Percentiles rank a stretch among this genome's conserved stretches.
phyloP scores from a whole-genome alignment of 768 basidiomycete species.

The Phylloporus rhodoxanthus region DNA sequence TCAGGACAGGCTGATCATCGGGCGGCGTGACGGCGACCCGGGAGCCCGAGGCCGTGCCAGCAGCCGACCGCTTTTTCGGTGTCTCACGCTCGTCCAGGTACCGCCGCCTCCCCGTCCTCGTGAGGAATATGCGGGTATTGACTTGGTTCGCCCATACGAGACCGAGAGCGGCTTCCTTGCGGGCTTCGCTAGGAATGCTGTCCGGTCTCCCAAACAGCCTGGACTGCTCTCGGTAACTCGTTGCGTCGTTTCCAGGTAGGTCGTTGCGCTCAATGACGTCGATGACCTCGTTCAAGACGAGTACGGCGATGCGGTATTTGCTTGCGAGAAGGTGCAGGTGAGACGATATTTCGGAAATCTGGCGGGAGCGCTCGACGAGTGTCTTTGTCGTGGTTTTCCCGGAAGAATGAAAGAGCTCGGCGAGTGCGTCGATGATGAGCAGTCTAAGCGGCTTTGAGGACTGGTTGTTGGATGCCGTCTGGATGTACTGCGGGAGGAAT shows the following conservation, averaged over 20 bases:
- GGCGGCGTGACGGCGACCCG: conserved; percentile 10
- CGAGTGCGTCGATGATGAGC: conserved; percentile 82
- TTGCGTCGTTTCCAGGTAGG: conserved; percentile 15
- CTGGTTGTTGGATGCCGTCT: conserved; percentile 25
- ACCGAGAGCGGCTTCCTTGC: conserved; percentile 79
- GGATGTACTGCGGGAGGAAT: conserved; percentile 49
- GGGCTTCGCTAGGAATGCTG: conserved; percentile 48
- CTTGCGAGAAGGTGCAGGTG: conserved; percentile 68
- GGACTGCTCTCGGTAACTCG: conserved; percentile 67
- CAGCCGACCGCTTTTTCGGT: conserved; percentile 23
- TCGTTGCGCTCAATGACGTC: conserved; percentile 56
- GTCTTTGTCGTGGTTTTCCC: conserved; percentile 54
- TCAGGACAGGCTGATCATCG: conserved; percentile 40
- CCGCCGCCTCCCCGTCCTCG: conserved; percentile 64
- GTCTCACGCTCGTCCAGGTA: conserved; percentile 39
- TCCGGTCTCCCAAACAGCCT: conserved; percentile 70
- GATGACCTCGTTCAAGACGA: conserved; percentile 86
- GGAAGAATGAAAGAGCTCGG: conserved; percentile 72
- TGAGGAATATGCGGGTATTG: conserved; percentile 78
- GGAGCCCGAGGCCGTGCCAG: conserved; percentile 1
- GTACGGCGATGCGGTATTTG: conserved; percentile 58
- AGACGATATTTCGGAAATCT: conserved; percentile 60
- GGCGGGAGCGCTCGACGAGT: conserved; percentile 67
- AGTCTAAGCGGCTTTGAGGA: conserved; percentile 60
- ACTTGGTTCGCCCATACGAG: conserved; percentile 93